Evolutionary conservation across 371 early-diverging fungal genomes (phyloP), one percentile per base, ranked within the genome.

Genomic region (Rhizopus arrhizus): DNA sequence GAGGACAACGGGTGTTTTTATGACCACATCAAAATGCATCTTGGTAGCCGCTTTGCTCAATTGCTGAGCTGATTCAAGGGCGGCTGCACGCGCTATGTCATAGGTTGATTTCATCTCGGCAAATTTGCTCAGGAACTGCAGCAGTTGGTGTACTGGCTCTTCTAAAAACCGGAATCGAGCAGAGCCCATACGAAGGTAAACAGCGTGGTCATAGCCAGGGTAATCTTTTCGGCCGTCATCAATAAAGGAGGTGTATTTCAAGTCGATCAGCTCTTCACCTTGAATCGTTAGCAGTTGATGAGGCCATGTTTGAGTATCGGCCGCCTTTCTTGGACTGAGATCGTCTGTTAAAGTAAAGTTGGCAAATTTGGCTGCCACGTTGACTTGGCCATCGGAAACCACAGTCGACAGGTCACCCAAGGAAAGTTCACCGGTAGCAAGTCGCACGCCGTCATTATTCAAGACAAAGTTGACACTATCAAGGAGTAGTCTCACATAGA

Each of bases 1-100:
- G 3, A 88, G 82, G n/a, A 98, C 81, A 34, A 96, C 90, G 0
- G 99, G 99, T 4, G 96, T 88, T 10, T 86, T 79, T 66, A 97
- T 85, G 5, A 82, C 74, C n/a, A 97, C 77, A 62, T 95, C 92
- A 69, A 95, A 94, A 54, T 93, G 92, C 40, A 89, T 87, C 40
- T 88, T 90, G 33, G 88, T 85, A 4, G 79, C 83, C 2, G 80
- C 81, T 46, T 86, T 79, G 15, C 81, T 65, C 3, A 93, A 89
- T 10, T 70, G 70, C 33, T 86, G 82, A 3, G 95, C 94, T 35
- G 90, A 87, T 56, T 93, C 86, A 1, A 89, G 78, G 2, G 96
- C 95, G 0, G 94, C 95, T 54, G 85, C 82, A 0, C 96, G 82
- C 2, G 97, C 99, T 9, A 87, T 78, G 49, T 97, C 97, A 64